Conservation (phyloP, 441 rosid species). For the Gossypium schwendimanii region DNA sequence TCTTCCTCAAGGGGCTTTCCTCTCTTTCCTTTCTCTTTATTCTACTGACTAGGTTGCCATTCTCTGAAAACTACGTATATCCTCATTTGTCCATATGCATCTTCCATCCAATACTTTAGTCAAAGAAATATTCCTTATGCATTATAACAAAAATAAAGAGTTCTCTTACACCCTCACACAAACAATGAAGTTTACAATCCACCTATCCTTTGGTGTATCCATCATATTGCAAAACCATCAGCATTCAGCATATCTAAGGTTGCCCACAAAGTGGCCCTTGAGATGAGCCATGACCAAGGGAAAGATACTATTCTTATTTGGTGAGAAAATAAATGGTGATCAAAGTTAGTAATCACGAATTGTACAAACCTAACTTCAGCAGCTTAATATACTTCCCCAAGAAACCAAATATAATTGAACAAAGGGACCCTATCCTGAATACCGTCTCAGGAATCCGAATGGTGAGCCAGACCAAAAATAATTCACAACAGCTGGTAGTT, state of each 20-base stretch:
- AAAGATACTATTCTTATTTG: neutral
- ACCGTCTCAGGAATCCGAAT: neutral
- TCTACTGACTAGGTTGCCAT: neutral
- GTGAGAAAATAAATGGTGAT: neutral
- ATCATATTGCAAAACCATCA: constrained; percentile 2
- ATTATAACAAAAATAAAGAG: neutral
- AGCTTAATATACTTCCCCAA: neutral
- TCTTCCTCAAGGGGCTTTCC: neutral
- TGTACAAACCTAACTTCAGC: constrained; percentile 1
- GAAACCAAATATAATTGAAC: neutral
- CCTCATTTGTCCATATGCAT: neutral
- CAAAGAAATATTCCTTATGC: neutral
- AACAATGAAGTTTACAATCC: neutral
- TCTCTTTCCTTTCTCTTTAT: neutral
- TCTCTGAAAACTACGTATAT: neutral
- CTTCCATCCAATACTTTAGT: neutral
- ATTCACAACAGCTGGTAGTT: neutral
- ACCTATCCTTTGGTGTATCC: neutral
- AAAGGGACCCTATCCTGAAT: neutral
- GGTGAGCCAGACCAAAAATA: neutral
- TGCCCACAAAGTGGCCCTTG: neutral
- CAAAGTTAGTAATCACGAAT: neutral
- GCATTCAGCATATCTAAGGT: neutral
- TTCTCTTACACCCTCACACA: neutral
- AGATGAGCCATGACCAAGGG: neutral